Evolutionary conservation across 306 rosid genomes (phyloP).

Genomic region (Gynostemma pentaphyllum): DNA sequence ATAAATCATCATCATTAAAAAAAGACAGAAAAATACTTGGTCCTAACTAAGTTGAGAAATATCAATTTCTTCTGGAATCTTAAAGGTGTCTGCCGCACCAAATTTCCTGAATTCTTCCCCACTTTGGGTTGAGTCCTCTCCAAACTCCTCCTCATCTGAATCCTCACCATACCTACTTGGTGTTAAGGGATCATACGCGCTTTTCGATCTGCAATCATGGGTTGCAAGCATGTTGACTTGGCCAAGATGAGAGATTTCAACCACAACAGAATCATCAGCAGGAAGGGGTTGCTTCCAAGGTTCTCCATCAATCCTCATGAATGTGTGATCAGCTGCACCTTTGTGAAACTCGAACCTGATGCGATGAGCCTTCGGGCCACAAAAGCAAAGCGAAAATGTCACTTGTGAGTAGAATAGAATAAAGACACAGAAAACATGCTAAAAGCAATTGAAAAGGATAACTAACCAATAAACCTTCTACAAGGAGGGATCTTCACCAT

Average conservation of each 20-base stretch:
- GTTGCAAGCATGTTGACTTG: conserved; percentile 94
- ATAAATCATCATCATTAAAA: neutral
- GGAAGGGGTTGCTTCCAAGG: conserved; percentile 99
- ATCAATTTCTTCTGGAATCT: conserved; percentile 60
- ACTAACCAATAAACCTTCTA: neutral
- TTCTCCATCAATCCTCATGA: conserved; percentile 92
- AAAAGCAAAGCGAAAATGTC: conserved; percentile 6
- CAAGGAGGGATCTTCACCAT: neutral
- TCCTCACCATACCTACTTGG: conserved; percentile 21
- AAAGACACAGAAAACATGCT: neutral
- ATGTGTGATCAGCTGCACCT: conserved; percentile 62
- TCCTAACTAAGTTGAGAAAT: conserved; percentile 56
- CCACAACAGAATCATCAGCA: conserved; percentile 58
- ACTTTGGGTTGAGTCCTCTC: conserved; percentile 24
- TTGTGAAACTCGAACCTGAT: conserved; percentile 70
- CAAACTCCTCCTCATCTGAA: conserved; percentile 38
- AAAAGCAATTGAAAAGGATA: neutral
- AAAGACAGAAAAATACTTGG: neutral
- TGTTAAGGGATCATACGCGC: conserved; percentile 35
- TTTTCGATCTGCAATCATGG: conserved; percentile 38
- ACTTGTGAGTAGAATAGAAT: neutral
- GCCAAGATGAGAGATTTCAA: conserved; percentile 82
- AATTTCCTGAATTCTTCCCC: conserved; percentile 77
- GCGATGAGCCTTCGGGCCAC: conserved; percentile 43
- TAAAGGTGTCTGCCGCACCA: conserved; percentile 87